These are phyloP conservation scores for Penicillium paneum DNA, from an alignment of 2,329 filamentous ascomycete species.

Conservation along the genomic window DNA sequence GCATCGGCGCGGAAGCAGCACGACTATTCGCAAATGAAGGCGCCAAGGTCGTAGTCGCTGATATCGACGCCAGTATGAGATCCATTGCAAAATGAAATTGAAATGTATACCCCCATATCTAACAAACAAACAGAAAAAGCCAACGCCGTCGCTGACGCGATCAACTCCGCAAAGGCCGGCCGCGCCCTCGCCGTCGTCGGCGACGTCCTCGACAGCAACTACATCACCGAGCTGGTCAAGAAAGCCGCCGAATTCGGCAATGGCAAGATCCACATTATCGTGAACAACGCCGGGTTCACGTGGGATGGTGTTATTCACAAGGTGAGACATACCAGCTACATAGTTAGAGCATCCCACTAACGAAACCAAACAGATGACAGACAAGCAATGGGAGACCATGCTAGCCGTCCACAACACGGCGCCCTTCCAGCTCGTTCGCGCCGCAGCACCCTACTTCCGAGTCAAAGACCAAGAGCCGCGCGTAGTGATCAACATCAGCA, in stretches of 20 bases:
- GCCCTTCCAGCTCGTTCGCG: constrained; percentile 78
- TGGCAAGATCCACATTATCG: constrained; percentile 86
- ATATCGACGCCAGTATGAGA: constrained; percentile 68
- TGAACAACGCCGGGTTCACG: constrained; percentile 89
- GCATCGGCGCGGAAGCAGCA: constrained; percentile 82
- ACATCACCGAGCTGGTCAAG: constrained; percentile 69
- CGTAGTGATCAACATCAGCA: constrained; percentile 78
- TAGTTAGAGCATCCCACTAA: not conserved
- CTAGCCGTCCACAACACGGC: constrained; percentile 78
- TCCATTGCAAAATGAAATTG: not conserved
- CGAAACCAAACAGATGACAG: constrained; percentile 58
- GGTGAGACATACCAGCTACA: constrained; percentile 32
- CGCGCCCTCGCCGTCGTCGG: constrained; percentile 71
- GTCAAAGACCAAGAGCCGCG: constrained; percentile 77
- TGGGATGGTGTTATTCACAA: constrained; percentile 94
- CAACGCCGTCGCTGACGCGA: constrained; percentile 62
- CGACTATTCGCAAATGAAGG: constrained; percentile 83
- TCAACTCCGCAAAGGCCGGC: constrained; percentile 62
- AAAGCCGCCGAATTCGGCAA: constrained; percentile 74
- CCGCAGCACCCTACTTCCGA: constrained; percentile 80
- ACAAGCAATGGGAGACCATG: constrained; percentile 90
- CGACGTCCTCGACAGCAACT: constrained; percentile 69
- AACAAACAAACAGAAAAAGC: constrained; percentile 59
- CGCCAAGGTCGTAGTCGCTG: constrained; percentile 76
- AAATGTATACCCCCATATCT: not conserved